A percentile compares a stretch with the other conserved stretches of the same genome.
phyloP scores from a whole-genome alignment of 2,329 filamentous ascomycete genomes.

The Aspergillus nomiae region DNA sequence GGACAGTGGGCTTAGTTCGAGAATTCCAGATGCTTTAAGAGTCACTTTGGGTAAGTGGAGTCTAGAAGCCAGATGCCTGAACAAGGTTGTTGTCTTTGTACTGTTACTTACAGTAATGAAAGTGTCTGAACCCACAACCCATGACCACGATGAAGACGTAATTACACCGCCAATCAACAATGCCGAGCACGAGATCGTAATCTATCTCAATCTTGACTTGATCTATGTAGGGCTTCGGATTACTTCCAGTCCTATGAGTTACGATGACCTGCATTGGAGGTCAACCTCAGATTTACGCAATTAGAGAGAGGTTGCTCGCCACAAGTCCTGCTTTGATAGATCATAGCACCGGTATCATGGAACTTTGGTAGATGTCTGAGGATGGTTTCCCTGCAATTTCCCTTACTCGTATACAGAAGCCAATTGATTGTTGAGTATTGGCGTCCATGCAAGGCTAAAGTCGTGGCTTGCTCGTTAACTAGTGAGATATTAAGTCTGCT shows the following conservation, averaged over 20 bases:
- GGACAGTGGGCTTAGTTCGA: background rate
- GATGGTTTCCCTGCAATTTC: background rate
- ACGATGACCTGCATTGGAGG: background rate
- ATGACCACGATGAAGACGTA: conserved; percentile 7
- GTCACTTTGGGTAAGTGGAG: background rate
- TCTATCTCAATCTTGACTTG: background rate
- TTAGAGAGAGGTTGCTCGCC: background rate
- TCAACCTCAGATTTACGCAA: background rate
- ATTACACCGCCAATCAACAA: conserved; percentile 14
- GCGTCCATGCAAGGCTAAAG: conserved; percentile 5
- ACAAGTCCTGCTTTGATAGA: background rate
- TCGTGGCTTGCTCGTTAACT: background rate
- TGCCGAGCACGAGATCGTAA: background rate
- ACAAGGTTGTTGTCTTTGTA: background rate
- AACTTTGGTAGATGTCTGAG: background rate
- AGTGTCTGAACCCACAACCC: background rate
- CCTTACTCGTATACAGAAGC: background rate
- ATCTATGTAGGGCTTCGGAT: background rate
- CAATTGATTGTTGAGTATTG: background rate
- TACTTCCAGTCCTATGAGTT: background rate
- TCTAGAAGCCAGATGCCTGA: background rate
- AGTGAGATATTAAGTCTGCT: background rate
- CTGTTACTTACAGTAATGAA: background rate
- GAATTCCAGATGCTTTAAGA: background rate
- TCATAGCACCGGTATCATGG: background rate